A percentile compares a stretch with the other conserved stretches of the same genome.
Evolutionary conservation across 345 rosid genomes (phyloP).

Genomic region (Populus simonii): DNA sequence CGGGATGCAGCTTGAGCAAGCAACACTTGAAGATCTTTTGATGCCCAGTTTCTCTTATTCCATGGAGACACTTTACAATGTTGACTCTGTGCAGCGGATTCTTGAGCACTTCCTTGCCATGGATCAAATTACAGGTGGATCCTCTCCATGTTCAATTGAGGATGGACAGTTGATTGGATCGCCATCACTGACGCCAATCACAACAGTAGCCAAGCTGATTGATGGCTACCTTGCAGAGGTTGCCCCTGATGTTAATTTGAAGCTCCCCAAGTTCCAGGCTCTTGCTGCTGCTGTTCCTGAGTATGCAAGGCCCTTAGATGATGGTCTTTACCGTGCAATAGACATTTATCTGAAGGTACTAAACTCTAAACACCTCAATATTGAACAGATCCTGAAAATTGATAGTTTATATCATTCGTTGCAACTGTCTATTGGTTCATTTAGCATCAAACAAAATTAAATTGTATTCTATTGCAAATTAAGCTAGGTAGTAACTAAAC

Average conservation of each 20-base stretch:
- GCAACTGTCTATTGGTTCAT: constrained; percentile 8
- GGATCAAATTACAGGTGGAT: constrained; percentile 78
- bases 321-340: constrained; percentile 91
- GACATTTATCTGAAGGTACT: constrained; percentile 92
- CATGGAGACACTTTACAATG: constrained; percentile 86
- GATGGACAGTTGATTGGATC: constrained; percentile 81
- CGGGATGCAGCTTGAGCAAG: constrained; percentile 97
- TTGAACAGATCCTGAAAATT: background rate
- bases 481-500: background rate
- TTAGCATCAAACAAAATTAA: constrained; percentile 6
- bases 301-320: constrained; percentile 82
- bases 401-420: constrained; percentile 3
- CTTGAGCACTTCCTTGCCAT: constrained; percentile 79
- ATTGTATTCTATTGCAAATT: background rate
- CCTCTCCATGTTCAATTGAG: constrained; percentile 75
- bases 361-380: constrained; percentile 18
- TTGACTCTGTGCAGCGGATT: constrained; percentile 84
- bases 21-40: constrained; percentile 86
- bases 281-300: constrained; percentile 92
- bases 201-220: constrained; percentile 86
- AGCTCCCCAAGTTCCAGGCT: constrained; percentile 90
- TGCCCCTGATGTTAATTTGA: constrained; percentile 89
- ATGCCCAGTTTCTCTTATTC: constrained; percentile 87
- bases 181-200: constrained; percentile 75
- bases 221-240: constrained; percentile 98